Conservation (phyloP, 176 grass and related monocot genomes). For the Pontederia paniculata region DNA sequence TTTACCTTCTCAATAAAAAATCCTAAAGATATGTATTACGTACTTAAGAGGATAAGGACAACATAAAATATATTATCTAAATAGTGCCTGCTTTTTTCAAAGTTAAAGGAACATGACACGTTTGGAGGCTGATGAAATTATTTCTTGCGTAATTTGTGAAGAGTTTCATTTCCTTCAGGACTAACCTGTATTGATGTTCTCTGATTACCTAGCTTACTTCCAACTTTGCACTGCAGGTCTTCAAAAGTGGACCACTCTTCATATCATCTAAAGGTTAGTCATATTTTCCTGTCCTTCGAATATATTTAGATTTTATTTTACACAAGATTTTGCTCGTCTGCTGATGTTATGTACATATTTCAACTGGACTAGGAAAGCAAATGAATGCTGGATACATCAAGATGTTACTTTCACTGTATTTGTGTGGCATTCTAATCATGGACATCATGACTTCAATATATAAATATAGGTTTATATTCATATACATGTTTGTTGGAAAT, state of each 20-base stretch:
- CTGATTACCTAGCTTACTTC: constrained; percentile 17
- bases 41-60: no score
- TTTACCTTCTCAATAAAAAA: no score
- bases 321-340: background rate
- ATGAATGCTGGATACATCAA: background rate
- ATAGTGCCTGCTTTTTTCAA: no score
- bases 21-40: no score
- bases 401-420: no score
- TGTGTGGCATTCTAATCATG: no score
- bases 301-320: background rate
- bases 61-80: no score
- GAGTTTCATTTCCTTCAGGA: background rate
- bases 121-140: background rate
- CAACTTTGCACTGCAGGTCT: constrained; percentile 45
- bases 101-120: no score
- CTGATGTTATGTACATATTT: background rate
- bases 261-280: constrained; percentile 98
- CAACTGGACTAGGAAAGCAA: background rate
- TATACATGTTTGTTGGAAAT: no score
- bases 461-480: no score
- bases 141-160: background rate
- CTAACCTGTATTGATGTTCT: background rate
- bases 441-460: no score
- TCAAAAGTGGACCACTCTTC: constrained; percentile 94
- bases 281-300: background rate